phyloP scores from a whole-genome alignment of 371 early-diverging fungal species.

The Capniomyces stellatus region DNA sequence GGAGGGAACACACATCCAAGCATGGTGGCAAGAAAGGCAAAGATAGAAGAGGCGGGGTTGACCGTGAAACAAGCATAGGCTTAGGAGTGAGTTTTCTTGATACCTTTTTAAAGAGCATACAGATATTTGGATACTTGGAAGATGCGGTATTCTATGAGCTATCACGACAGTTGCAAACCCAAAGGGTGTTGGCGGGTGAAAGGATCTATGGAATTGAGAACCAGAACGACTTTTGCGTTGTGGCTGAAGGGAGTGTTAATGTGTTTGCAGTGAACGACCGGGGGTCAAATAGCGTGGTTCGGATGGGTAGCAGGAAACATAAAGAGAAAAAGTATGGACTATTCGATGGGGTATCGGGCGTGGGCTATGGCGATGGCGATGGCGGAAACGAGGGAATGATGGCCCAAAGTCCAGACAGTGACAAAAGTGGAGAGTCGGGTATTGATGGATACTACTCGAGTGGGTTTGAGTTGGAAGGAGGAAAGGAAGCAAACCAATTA shows the following conservation, averaged over 20 bases:
- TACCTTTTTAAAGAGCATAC: constrained; percentile 34
- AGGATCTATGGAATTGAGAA: constrained; percentile 42
- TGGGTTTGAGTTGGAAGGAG: background rate
- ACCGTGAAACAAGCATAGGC: background rate
- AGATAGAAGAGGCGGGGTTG: background rate
- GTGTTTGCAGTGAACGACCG: constrained; percentile 33
- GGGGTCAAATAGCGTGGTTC: background rate
- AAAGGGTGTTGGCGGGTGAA: constrained; percentile 68
- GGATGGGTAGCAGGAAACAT: background rate
- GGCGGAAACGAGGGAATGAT: background rate
- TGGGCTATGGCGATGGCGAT: background rate
- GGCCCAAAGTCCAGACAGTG: background rate
- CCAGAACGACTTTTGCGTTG: constrained; percentile 75
- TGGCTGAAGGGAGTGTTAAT: constrained; percentile 84
- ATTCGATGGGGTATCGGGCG: background rate
- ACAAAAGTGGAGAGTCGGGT: background rate
- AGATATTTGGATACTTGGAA: constrained; percentile 94
- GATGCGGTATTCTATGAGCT: constrained; percentile 90
- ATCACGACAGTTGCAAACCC: constrained; percentile 68
- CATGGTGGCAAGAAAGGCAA: background rate
- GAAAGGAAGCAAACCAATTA: constrained; percentile 30
- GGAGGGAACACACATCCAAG: no score
- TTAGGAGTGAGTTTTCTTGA: background rate
- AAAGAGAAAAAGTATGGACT: background rate
- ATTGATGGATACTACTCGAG: background rate